These are phyloP conservation scores for Pythium rhizo-oryzae DNA, from an alignment of 352 stramenopile genomes.

Conservation along the genomic window DNA sequence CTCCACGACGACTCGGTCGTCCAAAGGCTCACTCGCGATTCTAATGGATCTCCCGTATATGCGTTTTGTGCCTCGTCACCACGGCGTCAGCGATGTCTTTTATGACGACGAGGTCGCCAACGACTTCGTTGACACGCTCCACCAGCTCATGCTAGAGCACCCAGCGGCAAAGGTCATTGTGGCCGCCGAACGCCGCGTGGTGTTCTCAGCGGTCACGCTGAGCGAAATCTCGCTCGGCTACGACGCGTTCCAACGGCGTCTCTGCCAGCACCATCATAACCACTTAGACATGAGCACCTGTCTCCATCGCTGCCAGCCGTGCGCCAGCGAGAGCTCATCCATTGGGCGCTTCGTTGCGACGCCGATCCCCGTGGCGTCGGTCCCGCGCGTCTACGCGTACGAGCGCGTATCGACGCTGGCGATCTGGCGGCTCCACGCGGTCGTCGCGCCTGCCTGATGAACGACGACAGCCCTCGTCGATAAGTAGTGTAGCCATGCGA, in stretches of 20 bases:
- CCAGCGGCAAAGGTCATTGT: conserved; percentile 34
- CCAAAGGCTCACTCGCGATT: too few species aligned
- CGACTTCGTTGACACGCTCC: conserved; percentile 45
- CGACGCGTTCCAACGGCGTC: conserved; percentile 50
- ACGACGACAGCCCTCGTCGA: neutral
- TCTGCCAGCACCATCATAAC: conserved; percentile 36
- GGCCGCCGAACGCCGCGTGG: conserved; percentile 45
- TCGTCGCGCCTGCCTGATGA: neutral
- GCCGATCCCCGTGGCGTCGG: conserved; percentile 18
- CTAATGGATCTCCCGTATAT: too few species aligned
- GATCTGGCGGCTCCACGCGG: conserved; percentile 48
- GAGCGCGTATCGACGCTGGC: conserved; percentile 46
- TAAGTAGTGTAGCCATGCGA: conserved; percentile 23
- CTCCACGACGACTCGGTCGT: neutral
- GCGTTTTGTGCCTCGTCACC: neutral
- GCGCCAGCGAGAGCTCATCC: neutral
- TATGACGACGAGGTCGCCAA: conserved; percentile 56
- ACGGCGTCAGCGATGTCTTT: conserved; percentile 54
- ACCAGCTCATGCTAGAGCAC: conserved; percentile 39
- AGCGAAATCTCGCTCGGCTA: conserved; percentile 52
- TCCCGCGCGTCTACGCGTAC: conserved; percentile 50
- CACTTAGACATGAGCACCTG: neutral
- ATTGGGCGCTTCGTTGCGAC: conserved; percentile 36
- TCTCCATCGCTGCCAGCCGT: conserved; percentile 2
- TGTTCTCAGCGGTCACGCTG: conserved; percentile 62